phyloP scores from a whole-genome alignment of 352 stramenopile species.

The Blastocystis sp. region DNA sequence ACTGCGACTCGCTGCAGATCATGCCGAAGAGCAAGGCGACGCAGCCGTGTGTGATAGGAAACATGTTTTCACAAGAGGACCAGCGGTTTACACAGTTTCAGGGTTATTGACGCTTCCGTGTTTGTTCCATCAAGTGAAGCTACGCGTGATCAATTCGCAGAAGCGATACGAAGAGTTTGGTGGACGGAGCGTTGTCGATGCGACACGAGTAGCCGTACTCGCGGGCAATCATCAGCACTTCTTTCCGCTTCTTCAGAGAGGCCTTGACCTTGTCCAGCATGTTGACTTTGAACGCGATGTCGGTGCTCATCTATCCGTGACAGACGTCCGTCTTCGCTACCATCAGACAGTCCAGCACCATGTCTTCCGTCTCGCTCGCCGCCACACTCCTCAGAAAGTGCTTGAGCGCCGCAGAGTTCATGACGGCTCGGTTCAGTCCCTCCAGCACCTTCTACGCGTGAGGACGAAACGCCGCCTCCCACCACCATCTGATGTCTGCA shows the following conservation, averaged over 20 bases:
- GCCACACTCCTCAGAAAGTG: not conserved
- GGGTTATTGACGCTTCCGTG: constrained; percentile 20
- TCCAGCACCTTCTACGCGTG: not conserved
- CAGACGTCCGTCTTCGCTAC: not conserved
- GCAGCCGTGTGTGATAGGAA: constrained; percentile 12
- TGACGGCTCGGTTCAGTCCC: not conserved
- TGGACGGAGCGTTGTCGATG: not conserved
- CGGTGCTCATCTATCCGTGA: not conserved
- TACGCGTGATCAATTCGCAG: not conserved
- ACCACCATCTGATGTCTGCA: not conserved
- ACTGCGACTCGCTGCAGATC: constrained; percentile 43
- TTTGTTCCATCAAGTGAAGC: constrained; percentile 6
- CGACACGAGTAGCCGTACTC: not conserved
- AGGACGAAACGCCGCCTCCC: not conserved
- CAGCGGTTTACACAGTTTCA: constrained; percentile 42
- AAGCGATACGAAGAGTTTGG: not conserved
- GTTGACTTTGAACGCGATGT: not conserved
- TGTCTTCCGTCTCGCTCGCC: not conserved
- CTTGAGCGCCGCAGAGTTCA: not conserved
- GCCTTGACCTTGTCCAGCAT: not conserved
- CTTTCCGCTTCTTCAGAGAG: not conserved
- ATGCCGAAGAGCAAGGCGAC: constrained; percentile 37
- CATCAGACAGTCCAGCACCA: not conserved
- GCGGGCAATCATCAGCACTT: not conserved
- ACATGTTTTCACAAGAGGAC: constrained; percentile 23